Percentiles rank a stretch among this genome's conserved stretches.
Evolutionary conservation across 2,329 filamentous ascomycete species (phyloP).

Genomic region (Neofusicoccum parvum): DNA sequence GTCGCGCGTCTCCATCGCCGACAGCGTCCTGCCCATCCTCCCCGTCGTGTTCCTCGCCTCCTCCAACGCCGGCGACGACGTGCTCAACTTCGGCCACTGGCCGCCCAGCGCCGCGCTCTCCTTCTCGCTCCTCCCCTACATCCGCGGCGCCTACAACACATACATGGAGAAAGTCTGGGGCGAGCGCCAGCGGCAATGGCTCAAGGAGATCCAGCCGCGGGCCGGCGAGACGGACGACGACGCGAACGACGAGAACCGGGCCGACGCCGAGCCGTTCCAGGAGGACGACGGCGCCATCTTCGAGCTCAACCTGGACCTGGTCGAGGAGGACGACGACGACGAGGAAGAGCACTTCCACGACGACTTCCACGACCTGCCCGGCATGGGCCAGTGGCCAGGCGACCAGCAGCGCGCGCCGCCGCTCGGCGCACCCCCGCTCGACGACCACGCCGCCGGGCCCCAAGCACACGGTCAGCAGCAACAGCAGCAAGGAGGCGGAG

Average conservation of each 20-base stretch:
- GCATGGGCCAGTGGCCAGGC: slow-evolving; percentile 17
- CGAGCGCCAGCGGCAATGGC: slow-evolving; percentile 61
- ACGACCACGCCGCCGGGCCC: slow-evolving; percentile 24
- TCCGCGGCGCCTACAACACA: slow-evolving; percentile 64
- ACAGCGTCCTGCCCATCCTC: slow-evolving; percentile 64
- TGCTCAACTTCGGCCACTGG: slow-evolving; percentile 61
- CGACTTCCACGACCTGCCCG: slow-evolving; percentile 32
- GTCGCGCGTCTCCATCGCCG: slow-evolving; percentile 61
- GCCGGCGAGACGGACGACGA: slow-evolving; percentile 41
- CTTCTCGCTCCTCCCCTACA: slow-evolving; percentile 66
- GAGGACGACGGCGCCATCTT: slow-evolving; percentile 46
- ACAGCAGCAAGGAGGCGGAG: slow-evolving; percentile 30
- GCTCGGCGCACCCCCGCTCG: slow-evolving; percentile 34
- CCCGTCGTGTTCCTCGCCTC: slow-evolving; percentile 64
- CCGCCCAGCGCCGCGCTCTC: slow-evolving; percentile 68
- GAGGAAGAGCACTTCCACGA: slow-evolving; percentile 40
- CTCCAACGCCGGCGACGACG: slow-evolving; percentile 46
- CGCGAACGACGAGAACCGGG: slow-evolving; percentile 32
- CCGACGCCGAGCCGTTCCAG: slow-evolving; percentile 31
- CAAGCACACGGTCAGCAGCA: slow-evolving; percentile 25
- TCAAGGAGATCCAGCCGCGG: slow-evolving; percentile 63
- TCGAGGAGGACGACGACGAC: slow-evolving; percentile 38
- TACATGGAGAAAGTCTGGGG: slow-evolving; percentile 63
- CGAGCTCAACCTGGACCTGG: slow-evolving; percentile 51
- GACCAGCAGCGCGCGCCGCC: slow-evolving; percentile 17